Evolutionary conservation across 495 filamentous ascomycete species (phyloP), one percentile per base, ranked within the genome.

Genomic region (Podospora tetraspora): DNA sequence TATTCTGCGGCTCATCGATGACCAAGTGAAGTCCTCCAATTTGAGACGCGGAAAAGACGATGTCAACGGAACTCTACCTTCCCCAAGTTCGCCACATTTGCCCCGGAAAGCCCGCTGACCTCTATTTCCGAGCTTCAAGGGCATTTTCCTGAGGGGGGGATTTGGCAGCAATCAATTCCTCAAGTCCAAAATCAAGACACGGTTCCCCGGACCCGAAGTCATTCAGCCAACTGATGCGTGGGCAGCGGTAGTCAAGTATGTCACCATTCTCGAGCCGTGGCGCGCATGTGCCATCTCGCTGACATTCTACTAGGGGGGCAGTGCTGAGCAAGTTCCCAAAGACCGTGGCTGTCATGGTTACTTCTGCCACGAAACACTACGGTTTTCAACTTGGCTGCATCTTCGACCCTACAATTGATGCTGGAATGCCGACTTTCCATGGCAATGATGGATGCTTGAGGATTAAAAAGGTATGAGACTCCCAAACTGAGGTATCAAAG

Each of bases 141-240:
- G 34, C 3, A 77, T 81, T 12, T 77, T 81, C 62, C 72, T 82
- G 19, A 79, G 83, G 27, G 82, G 82, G 13, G 82, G 81, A 8
- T 82, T 84, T 68, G 82, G 82, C 9, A 74, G 72, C 64, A 82
- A 74, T 52, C 65, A 74, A 29, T 80, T 77, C 37, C 73, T 83
- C 1, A 78, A 79, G 21, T 27, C 67, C 34, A 66, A 72, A 6
- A 74, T 83, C 6, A 11, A 63, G 19, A 57, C 8, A 3, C 10
- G 23, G 24, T 19, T 29, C 37, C 37, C 43, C 0, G 27, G 7
- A 11, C 1, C 52, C 9, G 1, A 68, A 13, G 66, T 63, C 10
- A 23, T 68, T 4, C 66, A 63, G n/a, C 66, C 66, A 0, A 16
- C 19, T 0, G 66, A 63, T n/a, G 66, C 66, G 0, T 68, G 61